Conservation (phyloP, 2,329 filamentous ascomycete genomes). For the Fusarium secorum region DNA sequence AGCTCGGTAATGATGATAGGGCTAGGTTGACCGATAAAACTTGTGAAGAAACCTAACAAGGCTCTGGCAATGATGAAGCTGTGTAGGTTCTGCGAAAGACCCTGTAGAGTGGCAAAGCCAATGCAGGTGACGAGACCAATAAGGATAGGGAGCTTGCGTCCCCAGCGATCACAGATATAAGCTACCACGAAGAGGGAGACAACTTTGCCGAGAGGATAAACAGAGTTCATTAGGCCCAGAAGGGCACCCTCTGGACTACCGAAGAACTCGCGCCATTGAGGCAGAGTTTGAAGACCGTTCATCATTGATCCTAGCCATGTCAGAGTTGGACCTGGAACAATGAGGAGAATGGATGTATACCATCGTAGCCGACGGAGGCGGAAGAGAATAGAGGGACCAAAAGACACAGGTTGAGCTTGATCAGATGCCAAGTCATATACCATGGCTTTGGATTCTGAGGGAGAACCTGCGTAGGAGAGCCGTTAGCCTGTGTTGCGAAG, state of each 20-base stretch:
- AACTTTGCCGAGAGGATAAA: slow-evolving; percentile 51
- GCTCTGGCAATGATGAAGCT: slow-evolving; percentile 45
- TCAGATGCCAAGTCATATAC: neutral
- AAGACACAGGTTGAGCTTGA: neutral
- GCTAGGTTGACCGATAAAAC: slow-evolving; percentile 43
- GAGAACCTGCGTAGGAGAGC: rapidly evolving
- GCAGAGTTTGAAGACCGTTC: slow-evolving; percentile 54
- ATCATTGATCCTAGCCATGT: slow-evolving; percentile 48
- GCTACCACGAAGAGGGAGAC: slow-evolving; percentile 48
- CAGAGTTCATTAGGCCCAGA: slow-evolving; percentile 49
- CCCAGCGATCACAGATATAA: slow-evolving; percentile 49
- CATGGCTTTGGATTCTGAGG: neutral
- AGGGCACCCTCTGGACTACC: slow-evolving; percentile 45
- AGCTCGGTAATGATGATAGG: slow-evolving; percentile 48
- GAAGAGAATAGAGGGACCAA: neutral
- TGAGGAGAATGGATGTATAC: rapidly evolving
- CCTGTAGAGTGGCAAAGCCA: slow-evolving; percentile 45
- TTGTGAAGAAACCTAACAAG: slow-evolving; percentile 45
- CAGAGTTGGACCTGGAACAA: neutral
- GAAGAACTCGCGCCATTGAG: slow-evolving; percentile 53
- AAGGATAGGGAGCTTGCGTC: slow-evolving; percentile 50
- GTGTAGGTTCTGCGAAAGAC: slow-evolving; percentile 33
- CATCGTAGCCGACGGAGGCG: neutral
- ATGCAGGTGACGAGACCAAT: slow-evolving; percentile 45
- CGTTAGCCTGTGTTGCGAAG: neutral